These are phyloP conservation scores for Ceratobasidium sp. DNA, from an alignment of 1,284 basidiomycete species.

Conservation along the genomic window DNA sequence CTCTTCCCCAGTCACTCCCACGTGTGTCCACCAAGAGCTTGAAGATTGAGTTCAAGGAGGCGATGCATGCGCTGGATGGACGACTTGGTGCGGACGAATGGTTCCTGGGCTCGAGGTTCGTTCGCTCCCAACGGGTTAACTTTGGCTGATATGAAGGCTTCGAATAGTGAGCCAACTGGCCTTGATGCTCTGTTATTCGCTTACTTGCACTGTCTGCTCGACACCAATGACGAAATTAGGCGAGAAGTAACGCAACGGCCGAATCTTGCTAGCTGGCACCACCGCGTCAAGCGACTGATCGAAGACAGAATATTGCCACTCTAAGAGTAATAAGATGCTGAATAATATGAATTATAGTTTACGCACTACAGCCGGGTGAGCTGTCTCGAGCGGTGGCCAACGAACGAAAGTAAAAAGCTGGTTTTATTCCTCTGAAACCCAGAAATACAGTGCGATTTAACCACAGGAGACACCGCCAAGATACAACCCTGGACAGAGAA, in stretches of 20 bases:
- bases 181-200: conserved; percentile 79
- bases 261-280: conserved; percentile 79
- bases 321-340: neutral
- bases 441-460: conserved; percentile 29
- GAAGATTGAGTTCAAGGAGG: conserved; percentile 62
- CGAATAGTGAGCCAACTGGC: conserved; percentile 67
- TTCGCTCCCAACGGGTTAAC: conserved; percentile 47
- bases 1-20: conserved; percentile 58
- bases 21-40: conserved; percentile 40
- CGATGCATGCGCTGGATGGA: conserved; percentile 70
- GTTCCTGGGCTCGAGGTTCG: conserved; percentile 70
- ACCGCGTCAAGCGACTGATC: conserved; percentile 65
- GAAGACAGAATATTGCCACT: conserved; percentile 49
- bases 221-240: conserved; percentile 57
- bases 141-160: neutral
- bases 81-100: conserved; percentile 73
- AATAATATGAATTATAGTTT: neutral
- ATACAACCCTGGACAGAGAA: conserved; percentile 9
- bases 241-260: conserved; percentile 68
- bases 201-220: conserved; percentile 69
- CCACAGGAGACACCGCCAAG: conserved; percentile 9
- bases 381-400: neutral
- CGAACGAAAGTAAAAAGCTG: neutral
- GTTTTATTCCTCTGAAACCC: conserved; percentile 15
- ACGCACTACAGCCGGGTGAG: no score